Evolutionary conservation across 371 early-diverging fungal genomes (phyloP).

Genomic region (Mortierella sp.): DNA sequence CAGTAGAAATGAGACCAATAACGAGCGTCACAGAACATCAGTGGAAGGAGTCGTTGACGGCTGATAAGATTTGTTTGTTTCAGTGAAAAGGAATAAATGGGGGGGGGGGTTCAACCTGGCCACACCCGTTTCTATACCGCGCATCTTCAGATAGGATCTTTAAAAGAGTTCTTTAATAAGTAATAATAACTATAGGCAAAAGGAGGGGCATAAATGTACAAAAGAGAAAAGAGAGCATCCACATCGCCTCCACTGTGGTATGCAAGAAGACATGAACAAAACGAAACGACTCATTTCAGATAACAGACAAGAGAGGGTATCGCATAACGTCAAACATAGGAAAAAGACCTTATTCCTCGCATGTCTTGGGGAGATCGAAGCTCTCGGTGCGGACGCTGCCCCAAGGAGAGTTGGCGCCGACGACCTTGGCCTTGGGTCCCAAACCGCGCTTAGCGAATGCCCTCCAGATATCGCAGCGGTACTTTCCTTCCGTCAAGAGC

Average conservation of each 20-base stretch:
- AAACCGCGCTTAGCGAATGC: constrained; percentile 96
- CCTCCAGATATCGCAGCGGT: constrained; percentile 89
- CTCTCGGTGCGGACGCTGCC: constrained; percentile 75
- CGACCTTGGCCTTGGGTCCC: constrained; percentile 78
- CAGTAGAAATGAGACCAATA: no score
- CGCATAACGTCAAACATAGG: background rate
- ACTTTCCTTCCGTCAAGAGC: constrained; percentile 80
- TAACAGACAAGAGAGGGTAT: background rate
- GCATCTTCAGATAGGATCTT: no score
- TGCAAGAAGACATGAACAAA: background rate
- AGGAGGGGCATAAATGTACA: background rate
- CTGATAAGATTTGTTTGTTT: no score
- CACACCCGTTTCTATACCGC: no score
- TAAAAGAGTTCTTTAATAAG: background rate
- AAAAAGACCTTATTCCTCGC: constrained; percentile 22
- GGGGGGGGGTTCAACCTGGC: no score
- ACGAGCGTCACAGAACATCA: no score
- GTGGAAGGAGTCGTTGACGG: no score
- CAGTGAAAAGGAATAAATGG: no score
- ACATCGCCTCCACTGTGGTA: background rate
- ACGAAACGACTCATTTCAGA: background rate
- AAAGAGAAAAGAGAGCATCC: background rate
- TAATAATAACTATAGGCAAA: background rate
- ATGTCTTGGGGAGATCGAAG: constrained; percentile 67
- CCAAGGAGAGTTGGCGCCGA: constrained; percentile 74